A percentile compares a stretch with the other conserved stretches of the same genome.
These are phyloP conservation scores for Pyrenophora seminiperda DNA, from an alignment of 2,329 filamentous ascomycete species.

Conservation along the genomic window DNA sequence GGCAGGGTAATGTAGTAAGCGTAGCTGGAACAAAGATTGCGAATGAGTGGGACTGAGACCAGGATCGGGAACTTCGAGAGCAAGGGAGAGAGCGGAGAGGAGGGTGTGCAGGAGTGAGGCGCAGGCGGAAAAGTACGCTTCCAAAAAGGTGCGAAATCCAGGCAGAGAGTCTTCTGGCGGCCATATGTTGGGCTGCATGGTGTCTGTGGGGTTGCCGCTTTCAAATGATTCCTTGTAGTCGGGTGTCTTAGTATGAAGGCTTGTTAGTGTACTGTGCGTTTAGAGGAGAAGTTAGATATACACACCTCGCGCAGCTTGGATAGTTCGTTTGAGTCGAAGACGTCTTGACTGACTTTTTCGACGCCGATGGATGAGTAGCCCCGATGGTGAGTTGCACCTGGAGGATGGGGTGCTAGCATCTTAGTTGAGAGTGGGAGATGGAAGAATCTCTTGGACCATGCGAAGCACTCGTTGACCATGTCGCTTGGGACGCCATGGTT, in stretches of 20 bases:
- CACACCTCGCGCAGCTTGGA: conserved; percentile 17
- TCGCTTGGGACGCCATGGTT: conserved; percentile 46
- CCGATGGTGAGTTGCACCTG: conserved; percentile 47
- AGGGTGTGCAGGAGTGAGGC: conserved; percentile 30
- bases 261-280: neutral
- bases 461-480: conserved; percentile 36
- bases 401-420: conserved; percentile 48
- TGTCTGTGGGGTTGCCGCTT: conserved; percentile 36
- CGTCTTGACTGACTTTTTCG: conserved; percentile 45
- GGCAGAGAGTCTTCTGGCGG: conserved; percentile 46
- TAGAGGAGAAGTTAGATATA: neutral
- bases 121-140: conserved; percentile 34
- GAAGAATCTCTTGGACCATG: conserved; percentile 47
- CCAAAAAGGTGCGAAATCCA: conserved; percentile 43
- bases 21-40: conserved; percentile 40
- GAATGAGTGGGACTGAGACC: conserved; percentile 34
- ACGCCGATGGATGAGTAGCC: conserved; percentile 48
- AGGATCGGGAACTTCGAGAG: conserved; percentile 22
- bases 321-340: conserved; percentile 29
- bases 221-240: conserved; percentile 47
- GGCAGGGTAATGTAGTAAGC: conserved; percentile 49
- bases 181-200: conserved; percentile 50
- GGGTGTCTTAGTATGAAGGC: conserved; percentile 17
- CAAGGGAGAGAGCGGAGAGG: conserved; percentile 34
- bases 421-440: conserved; percentile 43